A percentile compares a stretch with the other conserved stretches of the same genome.
phyloP scores from a whole-genome alignment of 768 basidiomycete genomes.

The Antrodiella citrinella region DNA sequence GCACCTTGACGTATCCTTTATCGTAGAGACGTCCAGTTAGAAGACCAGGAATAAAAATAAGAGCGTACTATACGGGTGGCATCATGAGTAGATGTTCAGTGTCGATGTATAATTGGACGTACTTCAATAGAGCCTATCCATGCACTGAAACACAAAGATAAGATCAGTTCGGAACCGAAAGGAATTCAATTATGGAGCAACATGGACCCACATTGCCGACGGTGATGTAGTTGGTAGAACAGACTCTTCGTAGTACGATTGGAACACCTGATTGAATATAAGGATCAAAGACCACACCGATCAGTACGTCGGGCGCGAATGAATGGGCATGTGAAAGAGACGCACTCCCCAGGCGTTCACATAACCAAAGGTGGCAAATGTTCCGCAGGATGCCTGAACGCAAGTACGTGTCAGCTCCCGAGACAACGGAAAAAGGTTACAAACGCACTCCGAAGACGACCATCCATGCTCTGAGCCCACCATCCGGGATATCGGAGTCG shows the following conservation, averaged over 20 bases:
- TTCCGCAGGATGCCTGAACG: conserved; percentile 24
- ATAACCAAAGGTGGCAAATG: conserved; percentile 55
- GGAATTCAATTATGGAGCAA: background rate
- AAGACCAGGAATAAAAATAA: conserved; percentile 55
- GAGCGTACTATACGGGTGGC: conserved; percentile 45
- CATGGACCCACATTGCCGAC: conserved; percentile 46
- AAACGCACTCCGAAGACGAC: conserved; percentile 31
- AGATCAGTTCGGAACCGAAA: too few species aligned
- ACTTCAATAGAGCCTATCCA: conserved; percentile 81
- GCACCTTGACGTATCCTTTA: conserved; percentile 52
- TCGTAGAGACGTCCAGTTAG: conserved; percentile 67
- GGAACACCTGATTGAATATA: conserved; percentile 74
- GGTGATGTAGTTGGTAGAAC: conserved; percentile 41
- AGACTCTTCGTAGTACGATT: conserved; percentile 58
- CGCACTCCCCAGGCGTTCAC: conserved; percentile 71
- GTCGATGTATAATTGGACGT: background rate
- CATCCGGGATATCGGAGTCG: conserved; percentile 29
- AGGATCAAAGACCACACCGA: too few species aligned
- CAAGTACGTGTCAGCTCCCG: too few species aligned
- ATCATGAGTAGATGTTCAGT: background rate
- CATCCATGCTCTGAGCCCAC: conserved; percentile 36
- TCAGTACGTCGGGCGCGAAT: conserved; percentile 1
- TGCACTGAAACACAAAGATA: background rate
- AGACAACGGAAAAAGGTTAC: too few species aligned
- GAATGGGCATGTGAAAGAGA: conserved; percentile 4